A percentile compares a stretch with the other conserved stretches of the same genome.
Evolutionary conservation across 2,329 filamentous ascomycete species (phyloP).

Genomic region (Pseudohalonectria lignicola): DNA sequence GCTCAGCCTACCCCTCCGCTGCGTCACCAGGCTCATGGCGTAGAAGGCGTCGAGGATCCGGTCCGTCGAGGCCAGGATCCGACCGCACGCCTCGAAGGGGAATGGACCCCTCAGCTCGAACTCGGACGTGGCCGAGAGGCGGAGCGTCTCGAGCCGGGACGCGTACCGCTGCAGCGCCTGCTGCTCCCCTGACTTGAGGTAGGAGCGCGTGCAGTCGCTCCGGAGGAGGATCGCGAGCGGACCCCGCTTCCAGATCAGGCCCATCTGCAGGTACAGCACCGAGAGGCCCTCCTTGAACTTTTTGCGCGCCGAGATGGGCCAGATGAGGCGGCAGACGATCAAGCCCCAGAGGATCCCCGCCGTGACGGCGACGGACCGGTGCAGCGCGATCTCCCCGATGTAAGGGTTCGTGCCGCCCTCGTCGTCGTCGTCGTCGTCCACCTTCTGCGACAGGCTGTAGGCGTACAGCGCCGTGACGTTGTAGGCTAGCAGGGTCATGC

Average conservation of each 20-base stretch:
- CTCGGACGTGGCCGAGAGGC: slow-evolving; percentile 65
- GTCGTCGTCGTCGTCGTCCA: slow-evolving; percentile 75
- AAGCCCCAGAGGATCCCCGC: slow-evolving; percentile 87
- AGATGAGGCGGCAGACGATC: slow-evolving; percentile 77
- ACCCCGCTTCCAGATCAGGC: slow-evolving; percentile 90
- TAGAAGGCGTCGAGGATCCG: slow-evolving; percentile 89
- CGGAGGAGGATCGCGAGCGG: slow-evolving; percentile 66
- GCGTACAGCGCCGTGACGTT: slow-evolving; percentile 92
- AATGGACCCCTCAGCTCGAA: slow-evolving; percentile 86
- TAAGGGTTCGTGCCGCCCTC: slow-evolving; percentile 76
- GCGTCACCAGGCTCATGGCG: slow-evolving; percentile 86
- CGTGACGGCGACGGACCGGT: slow-evolving; percentile 79
- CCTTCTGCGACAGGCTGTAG: slow-evolving; percentile 74
- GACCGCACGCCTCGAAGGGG: slow-evolving; percentile 58
- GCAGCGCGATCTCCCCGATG: slow-evolving; percentile 78
- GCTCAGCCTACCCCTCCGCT: slow-evolving; percentile 65
- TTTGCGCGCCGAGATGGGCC: slow-evolving; percentile 81
- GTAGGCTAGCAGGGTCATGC: slow-evolving; percentile 91
- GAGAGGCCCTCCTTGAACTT: slow-evolving; percentile 86
- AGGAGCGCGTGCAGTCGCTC: slow-evolving; percentile 47
- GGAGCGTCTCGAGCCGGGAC: slow-evolving; percentile 62
- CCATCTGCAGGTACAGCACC: slow-evolving; percentile 88
- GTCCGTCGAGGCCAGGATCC: slow-evolving; percentile 69
- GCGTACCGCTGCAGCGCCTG: slow-evolving; percentile 74
- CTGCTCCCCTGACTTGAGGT: slow-evolving; percentile 84